Evolutionary conservation across 140 eudicot genomes (phyloP), one percentile per base, ranked within the genome.

Genomic region (Anethum foeniculum): DNA sequence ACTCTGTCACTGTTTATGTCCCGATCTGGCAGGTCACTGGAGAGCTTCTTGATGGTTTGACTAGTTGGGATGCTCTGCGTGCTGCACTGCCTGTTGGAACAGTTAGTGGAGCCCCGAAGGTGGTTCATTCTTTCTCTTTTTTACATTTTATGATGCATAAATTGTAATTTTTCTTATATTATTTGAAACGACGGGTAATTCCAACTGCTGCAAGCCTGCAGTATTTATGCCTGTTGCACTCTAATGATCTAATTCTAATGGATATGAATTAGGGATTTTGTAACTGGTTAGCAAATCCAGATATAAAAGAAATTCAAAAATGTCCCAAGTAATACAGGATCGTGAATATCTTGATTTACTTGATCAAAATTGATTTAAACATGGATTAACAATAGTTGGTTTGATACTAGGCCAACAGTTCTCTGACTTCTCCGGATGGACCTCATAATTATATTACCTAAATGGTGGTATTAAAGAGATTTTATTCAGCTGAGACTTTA

Each of bases 41-140:
- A 80, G 99, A 95, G 85, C 82, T 92, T 79, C 91, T 85, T 67
- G 91, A 89, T 75, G 84, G 90, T 71, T 88, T 91, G 85, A 89
- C 88, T 58, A 88, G 93, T 71, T 95, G 99, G 99, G 99, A 95
- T 74, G 99, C 91, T 78, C 90, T 95, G 52, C 98, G 99, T 71
- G 97, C 99, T 58, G 99, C 99, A 12, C 86, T 95, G 84, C 99
- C 99, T 48, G 99, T 95, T 73, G 99, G 99, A 82, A 95, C 99
- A 62, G 99, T 93, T 81, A 95, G 99, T 82, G 99, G 99, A 19
- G 99, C 99, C 30, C 99, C 99, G 25, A 95, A 95, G 99, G 99
- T 93, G 77, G 77, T 25, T 77, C 81, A 25, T 82, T 81, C 65
- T 51, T 19, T 39, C 75, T 67, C 36, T 25, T n/a, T 72, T 79